A percentile compares a stretch with the other conserved stretches of the same genome.
Evolutionary conservation across 2,329 filamentous ascomycete genomes (phyloP).

Genomic region (Fusarium acutatum): DNA sequence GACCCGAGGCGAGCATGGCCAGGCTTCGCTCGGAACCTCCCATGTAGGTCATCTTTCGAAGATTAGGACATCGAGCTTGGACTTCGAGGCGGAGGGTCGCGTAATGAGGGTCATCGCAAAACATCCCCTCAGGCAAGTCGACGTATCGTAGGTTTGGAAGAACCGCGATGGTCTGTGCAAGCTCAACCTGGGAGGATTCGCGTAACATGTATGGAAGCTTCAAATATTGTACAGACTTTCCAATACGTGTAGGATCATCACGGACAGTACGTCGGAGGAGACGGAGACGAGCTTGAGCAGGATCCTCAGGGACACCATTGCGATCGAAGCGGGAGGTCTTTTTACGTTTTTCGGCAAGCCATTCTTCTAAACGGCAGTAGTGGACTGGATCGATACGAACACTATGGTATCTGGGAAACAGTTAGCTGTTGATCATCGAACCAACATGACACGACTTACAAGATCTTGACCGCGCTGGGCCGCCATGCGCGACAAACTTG

Average conservation of each 20-base stretch:
- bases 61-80: constrained; percentile 81
- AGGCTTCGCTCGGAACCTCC: constrained; percentile 81
- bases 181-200: constrained; percentile 83
- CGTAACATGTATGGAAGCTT: constrained; percentile 96
- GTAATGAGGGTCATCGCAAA: constrained; percentile 79
- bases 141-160: constrained; percentile 87
- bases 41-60: constrained; percentile 89
- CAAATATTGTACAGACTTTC: constrained; percentile 76
- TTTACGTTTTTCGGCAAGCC: constrained; percentile 81
- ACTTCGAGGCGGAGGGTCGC: constrained; percentile 82
- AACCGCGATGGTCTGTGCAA: constrained; percentile 86
- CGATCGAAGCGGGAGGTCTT: constrained; percentile 76
- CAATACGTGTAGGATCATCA: constrained; percentile 75
- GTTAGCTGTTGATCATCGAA: constrained; percentile 18
- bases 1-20: constrained; percentile 71
- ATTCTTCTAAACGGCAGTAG: constrained; percentile 88
- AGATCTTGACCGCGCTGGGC: constrained; percentile 55
- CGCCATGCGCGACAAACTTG: constrained; percentile 79
- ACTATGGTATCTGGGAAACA: constrained; percentile 74
- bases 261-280: constrained; percentile 85
- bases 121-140: constrained; percentile 90
- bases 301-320: constrained; percentile 83
- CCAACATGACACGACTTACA: constrained; percentile 62
- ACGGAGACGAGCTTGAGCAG: constrained; percentile 77
- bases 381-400: constrained; percentile 94